Evolutionary conservation across 2,329 filamentous ascomycete species (phyloP).

Genomic region (Alternaria incomplexa): DNA sequence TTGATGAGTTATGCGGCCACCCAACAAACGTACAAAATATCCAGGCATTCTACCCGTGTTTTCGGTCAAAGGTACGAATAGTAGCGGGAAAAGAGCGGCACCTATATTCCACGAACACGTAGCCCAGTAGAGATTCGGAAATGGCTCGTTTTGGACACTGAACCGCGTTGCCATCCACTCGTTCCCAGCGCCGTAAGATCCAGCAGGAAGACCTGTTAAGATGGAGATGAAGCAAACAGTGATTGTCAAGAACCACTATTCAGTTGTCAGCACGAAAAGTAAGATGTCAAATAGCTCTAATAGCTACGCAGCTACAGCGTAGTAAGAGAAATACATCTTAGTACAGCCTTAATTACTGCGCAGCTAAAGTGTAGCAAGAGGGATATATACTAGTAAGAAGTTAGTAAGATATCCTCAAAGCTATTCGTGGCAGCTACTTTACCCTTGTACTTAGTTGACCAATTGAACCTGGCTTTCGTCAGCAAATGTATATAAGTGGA

Average conservation of each 20-base stretch:
- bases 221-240: slow-evolving; percentile 54
- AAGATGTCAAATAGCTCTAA: no score
- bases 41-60: slow-evolving; percentile 54
- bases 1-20: neutral
- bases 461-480: slow-evolving; percentile 45
- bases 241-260: slow-evolving; percentile 50
- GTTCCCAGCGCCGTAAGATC: slow-evolving; percentile 48
- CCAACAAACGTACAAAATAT: slow-evolving; percentile 42
- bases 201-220: slow-evolving; percentile 50
- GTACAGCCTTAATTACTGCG: no score
- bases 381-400: no score
- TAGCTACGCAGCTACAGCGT: no score
- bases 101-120: slow-evolving; percentile 51
- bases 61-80: slow-evolving; percentile 52
- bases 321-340: no score
- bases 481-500: no score
- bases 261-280: no score
- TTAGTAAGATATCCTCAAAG: no score
- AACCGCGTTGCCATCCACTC: slow-evolving; percentile 45
- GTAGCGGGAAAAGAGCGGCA: slow-evolving; percentile 49
- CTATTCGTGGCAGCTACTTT: no score
- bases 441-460: slow-evolving; percentile 46
- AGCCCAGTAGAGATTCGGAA: slow-evolving; percentile 49
- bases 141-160: slow-evolving; percentile 43
- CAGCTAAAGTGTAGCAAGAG: no score